A percentile compares a stretch with the other conserved stretches of the same genome.
These are phyloP conservation scores for Ailanthus altissimus DNA, from an alignment of 345 rosid genomes.

Conservation along the genomic window DNA sequence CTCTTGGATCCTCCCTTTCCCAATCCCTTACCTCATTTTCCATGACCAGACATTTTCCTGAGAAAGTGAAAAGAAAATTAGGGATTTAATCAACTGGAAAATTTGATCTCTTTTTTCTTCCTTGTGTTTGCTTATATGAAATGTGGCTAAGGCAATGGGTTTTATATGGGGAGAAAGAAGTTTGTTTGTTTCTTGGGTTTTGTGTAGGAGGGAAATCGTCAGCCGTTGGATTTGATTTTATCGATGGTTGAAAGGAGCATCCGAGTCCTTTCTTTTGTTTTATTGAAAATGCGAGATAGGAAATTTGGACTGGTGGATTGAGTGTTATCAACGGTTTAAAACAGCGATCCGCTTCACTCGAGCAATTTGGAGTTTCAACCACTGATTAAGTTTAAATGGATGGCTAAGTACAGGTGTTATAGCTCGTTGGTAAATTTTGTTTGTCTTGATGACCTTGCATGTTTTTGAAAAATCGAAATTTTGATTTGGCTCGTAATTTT, in stretches of 20 bases:
- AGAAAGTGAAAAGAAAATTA: not conserved
- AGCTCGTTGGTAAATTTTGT: not conserved
- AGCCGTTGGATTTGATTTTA: constrained; percentile 18
- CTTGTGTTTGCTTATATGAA: not conserved
- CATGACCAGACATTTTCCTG: constrained; percentile 35
- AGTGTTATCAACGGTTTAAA: not conserved
- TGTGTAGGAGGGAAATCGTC: not conserved
- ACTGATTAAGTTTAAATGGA: not conserved
- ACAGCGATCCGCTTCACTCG: not conserved
- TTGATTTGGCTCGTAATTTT: not conserved
- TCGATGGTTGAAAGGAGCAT: constrained; percentile 17
- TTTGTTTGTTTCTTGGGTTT: not conserved
- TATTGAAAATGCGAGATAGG: no score
- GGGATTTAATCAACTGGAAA: not conserved
- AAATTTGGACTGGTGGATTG: not conserved
- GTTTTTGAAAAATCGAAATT: not conserved
- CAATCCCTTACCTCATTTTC: constrained; percentile 45
- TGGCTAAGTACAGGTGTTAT: not conserved
- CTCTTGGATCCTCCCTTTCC: constrained; percentile 48
- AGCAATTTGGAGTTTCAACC: not conserved
- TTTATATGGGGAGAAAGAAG: not conserved
- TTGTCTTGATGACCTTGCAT: not conserved
- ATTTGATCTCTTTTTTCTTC: not conserved
- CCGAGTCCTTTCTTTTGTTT: constrained; percentile 8
- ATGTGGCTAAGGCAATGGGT: no score